Evolutionary conservation across 2,329 filamentous ascomycete genomes (phyloP), one percentile per base, ranked within the genome.

Genomic region (Aspergillus hortae): DNA sequence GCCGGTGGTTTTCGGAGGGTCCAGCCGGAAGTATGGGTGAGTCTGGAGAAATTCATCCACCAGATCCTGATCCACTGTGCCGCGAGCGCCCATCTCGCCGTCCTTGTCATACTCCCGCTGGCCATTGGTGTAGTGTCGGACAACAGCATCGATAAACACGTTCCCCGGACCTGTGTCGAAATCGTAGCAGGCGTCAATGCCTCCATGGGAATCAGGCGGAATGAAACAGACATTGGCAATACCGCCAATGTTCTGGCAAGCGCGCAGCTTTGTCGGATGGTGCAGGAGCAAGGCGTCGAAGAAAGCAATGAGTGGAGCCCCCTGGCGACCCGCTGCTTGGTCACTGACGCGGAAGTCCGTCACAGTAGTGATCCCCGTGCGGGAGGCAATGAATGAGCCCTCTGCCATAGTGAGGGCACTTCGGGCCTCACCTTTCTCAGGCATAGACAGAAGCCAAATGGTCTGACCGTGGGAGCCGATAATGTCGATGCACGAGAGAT

Each of bases 191-290:
- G 71, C 68, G 53, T 69, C 63, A 27, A 71, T 62, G 17, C 73
- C 61, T 4, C 65, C 65, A 46, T 79, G 73, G 4, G 49, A 57
- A 48, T 66, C 65, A 0, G 79, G 75, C 3, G 79, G 80, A 46
- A 84, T 80, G 66, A 84, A 83, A 67, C 78, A 84, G 21, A 85
- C 78, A 57, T 82, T 85, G 27, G 78, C 79, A 40, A 85, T 82
- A 30, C 82, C 81, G 46, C 80, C 80, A 49, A 85, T 84, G 60
- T 84, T 84, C 61, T 85, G 80, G 63, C 81, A 84, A 2, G 79
- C 80, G 23, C 82, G 77, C 6, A 82, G 68, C 64, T 81, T 83
- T 4, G 67, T 78, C 0, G 81, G 77, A 58, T 85, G 79, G 56
- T 80, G 78, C 15, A 85, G 71, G 9, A 84, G 60, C 4, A 83